Percentiles rank a stretch among this genome's conserved stretches.
These are phyloP conservation scores for Vanrija pseudolonga DNA, from an alignment of 1,284 basidiomycete species.

Conservation along the genomic window DNA sequence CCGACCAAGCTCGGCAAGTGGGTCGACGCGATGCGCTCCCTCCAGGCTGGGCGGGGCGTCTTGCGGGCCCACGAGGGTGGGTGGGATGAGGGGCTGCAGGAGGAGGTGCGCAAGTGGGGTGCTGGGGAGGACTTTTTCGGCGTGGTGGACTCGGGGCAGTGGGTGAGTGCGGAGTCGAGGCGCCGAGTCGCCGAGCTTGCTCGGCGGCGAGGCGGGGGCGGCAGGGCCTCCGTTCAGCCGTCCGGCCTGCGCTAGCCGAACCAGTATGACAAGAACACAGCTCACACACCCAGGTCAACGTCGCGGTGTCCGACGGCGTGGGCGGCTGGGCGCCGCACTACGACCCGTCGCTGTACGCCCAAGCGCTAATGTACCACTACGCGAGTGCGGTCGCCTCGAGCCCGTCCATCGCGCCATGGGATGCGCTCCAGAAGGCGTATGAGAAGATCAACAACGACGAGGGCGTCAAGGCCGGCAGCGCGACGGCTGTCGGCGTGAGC, in stretches of 20 bases:
- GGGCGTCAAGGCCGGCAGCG: conserved; percentile 49
- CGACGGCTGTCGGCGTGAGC: conserved; percentile 50
- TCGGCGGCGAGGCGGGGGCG: too few relatives aligned
- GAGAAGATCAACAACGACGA: conserved; percentile 50
- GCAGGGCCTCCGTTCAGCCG: neutral
- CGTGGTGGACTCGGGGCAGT: conserved; percentile 19
- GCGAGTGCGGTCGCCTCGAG: conserved; percentile 26
- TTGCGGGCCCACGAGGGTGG: conserved; percentile 27
- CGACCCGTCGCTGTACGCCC: conserved; percentile 56
- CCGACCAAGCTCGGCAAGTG: conserved; percentile 28
- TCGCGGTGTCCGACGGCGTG: conserved; percentile 56
- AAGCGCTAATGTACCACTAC: conserved; percentile 53
- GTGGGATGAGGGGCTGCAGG: conserved; percentile 25
- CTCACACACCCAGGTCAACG: conserved; percentile 32
- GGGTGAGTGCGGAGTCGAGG: too few relatives aligned
- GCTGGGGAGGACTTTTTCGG: conserved; percentile 47
- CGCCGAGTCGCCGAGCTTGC: too few relatives aligned
- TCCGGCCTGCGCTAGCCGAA: too few relatives aligned
- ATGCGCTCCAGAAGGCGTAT: conserved; percentile 51
- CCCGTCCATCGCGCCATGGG: conserved; percentile 31
- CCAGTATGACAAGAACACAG: neutral
- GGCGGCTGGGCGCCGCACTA: conserved; percentile 56
- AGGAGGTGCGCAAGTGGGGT: conserved; percentile 32
- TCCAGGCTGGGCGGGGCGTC: conserved; percentile 41
- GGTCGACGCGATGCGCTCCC: conserved; percentile 33